Conservation (phyloP, 2,329 filamentous ascomycete species). For the Westerdykella sp. region DNA sequence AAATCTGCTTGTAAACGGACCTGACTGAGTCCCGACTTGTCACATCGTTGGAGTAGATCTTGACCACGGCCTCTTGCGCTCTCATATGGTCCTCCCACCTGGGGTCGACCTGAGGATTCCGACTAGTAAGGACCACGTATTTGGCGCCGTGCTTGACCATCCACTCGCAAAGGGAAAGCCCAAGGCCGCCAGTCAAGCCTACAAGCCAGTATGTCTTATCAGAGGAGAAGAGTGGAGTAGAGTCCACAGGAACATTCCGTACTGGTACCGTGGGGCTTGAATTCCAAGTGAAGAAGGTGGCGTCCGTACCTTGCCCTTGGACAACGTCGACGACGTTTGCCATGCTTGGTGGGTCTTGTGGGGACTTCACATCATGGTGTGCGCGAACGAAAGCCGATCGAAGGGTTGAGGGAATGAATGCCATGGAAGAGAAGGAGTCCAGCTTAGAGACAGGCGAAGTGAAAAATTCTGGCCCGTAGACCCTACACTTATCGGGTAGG, state of each 20-base stretch:
- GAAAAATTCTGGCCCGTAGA: too few relatives aligned
- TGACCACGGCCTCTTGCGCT: neutral
- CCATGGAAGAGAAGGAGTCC: too few relatives aligned
- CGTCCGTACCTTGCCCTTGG: too few relatives aligned
- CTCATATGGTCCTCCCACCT: neutral
- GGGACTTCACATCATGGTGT: too few relatives aligned
- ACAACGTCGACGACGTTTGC: too few relatives aligned
- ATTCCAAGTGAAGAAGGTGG: constrained; percentile 1
- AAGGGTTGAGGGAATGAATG: too few relatives aligned
- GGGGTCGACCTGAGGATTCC: constrained; percentile 27
- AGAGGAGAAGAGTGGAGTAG: too few relatives aligned
- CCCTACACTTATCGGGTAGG: too few relatives aligned
- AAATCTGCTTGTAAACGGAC: neutral
- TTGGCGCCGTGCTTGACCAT: constrained; percentile 15
- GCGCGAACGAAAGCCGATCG: too few relatives aligned
- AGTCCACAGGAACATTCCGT: constrained; percentile 11
- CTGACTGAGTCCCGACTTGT: neutral
- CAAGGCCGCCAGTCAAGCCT: constrained; percentile 11
- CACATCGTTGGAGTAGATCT: neutral
- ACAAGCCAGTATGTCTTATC: too few relatives aligned
- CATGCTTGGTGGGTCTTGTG: too few relatives aligned
- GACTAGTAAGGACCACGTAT: constrained; percentile 31
- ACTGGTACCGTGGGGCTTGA: constrained; percentile 40
- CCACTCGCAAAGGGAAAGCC: constrained; percentile 9
- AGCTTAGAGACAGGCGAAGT: too few relatives aligned